Conservation (phyloP, 495 filamentous ascomycete genomes). For the Aspergillus hancockii region DNA sequence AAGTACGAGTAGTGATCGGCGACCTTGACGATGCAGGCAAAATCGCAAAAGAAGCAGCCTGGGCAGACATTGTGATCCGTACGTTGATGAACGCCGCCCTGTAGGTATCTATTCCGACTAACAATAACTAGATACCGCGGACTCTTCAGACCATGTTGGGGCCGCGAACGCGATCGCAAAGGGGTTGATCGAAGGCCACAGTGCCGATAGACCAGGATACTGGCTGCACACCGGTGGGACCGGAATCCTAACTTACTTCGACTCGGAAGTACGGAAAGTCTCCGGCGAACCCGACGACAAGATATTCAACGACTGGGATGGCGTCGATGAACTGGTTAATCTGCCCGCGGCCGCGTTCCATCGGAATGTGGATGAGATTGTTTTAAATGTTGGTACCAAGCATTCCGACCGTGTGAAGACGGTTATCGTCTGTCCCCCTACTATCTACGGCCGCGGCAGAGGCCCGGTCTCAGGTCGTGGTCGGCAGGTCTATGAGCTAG, state of each 20-base stretch:
- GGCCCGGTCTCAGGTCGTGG: constrained; percentile 64
- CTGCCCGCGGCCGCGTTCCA: constrained; percentile 48
- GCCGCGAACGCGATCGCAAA: constrained; percentile 37
- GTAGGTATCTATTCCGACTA: neutral
- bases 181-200: constrained; percentile 29
- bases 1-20: constrained; percentile 41
- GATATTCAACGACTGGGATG: constrained; percentile 50
- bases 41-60: constrained; percentile 36
- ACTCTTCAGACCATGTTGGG: constrained; percentile 39
- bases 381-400: constrained; percentile 38
- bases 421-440: constrained; percentile 71
- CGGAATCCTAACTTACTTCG: constrained; percentile 42
- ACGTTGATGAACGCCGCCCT: constrained; percentile 13
- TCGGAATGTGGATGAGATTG: constrained; percentile 52
- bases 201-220: constrained; percentile 33
- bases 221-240: constrained; percentile 57
- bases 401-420: constrained; percentile 53
- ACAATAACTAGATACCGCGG: constrained; percentile 38
- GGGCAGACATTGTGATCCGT: constrained; percentile 50
- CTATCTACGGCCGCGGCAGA: constrained; percentile 71
- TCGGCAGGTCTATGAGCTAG: constrained; percentile 60
- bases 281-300: constrained; percentile 46
- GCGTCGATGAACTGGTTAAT: constrained; percentile 46
- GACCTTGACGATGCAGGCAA: constrained; percentile 39
- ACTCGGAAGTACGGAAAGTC: constrained; percentile 31